These are phyloP conservation scores for Gleditsia sinensis DNA, from an alignment of 306 rosid species.

Conservation along the genomic window DNA sequence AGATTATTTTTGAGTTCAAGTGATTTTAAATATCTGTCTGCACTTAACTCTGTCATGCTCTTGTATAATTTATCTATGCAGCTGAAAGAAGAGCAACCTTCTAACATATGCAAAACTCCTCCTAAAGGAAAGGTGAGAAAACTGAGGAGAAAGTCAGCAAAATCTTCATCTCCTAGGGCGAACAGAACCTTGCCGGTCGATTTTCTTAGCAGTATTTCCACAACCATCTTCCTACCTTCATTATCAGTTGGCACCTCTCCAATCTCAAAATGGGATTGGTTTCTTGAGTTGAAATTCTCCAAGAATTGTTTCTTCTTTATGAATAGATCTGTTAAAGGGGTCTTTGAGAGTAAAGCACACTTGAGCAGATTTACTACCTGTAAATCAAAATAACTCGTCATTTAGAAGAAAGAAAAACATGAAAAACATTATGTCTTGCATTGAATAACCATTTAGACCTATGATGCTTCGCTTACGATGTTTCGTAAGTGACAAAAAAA, in stretches of 20 bases:
- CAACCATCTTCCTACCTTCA: not conserved
- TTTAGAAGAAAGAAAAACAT: no score
- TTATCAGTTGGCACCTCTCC: not conserved
- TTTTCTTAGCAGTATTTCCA: not conserved
- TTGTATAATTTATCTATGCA: constrained; percentile 16
- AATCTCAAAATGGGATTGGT: not conserved
- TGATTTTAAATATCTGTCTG: not conserved
- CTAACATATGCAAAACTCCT: constrained; percentile 2
- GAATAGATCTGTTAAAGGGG: not conserved
- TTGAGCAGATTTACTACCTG: constrained; percentile 17
- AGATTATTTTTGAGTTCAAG: not conserved
- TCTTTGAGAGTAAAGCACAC: constrained; percentile 7
- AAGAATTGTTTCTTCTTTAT: not conserved
- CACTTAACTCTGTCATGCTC: not conserved
- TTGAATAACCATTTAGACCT: no score
- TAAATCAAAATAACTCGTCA: not conserved
- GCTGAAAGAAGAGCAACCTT: not conserved
- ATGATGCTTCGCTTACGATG: no score
- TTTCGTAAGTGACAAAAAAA: no score
- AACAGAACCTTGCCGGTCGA: not conserved
- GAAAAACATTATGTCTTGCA: no score
- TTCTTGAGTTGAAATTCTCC: not conserved
- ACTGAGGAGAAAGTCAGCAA: not conserved
- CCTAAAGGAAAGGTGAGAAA: constrained; percentile 16
- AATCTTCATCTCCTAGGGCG: not conserved